Base-by-base conservation (phyloP, 768 basidiomycete species). In the Xerocomus spinulosus region DNA sequence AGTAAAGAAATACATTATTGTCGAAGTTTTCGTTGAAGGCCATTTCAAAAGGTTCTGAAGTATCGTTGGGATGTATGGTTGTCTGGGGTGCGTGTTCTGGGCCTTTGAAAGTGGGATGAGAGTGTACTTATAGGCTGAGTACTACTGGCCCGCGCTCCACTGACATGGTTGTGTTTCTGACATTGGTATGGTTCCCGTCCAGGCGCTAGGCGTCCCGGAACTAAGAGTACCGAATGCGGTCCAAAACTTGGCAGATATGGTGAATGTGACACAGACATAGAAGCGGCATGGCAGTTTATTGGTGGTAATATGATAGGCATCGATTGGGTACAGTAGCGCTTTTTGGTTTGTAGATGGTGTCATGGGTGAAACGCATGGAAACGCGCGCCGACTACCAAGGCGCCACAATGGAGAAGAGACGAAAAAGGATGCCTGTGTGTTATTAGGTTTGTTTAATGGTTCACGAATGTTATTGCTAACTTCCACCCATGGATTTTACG, bases 161-260 rank as follows among this genome's bases (percentile, higher is more conserved):
- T 20, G 42, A 44, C 45, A 14, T 26, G 1, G 4, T 13, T 20
- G 42, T 45, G 30, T 39, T 25, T 24, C 44, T 40, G 43, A 51
- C 38, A 42, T 52, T 57, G 60, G 60, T 33, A 51, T 41, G 41
- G 45, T 32, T 35, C 35, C 49, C 45, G 50, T n/a, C 58, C 49
- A 61, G 44, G 25, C 2, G 46, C 51, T 43, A 52, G 43, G 54
- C 28, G 8, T 49, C 25, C 43, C 57, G 55, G 13, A n/a, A 25
- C 10, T n/a, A 7, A 9, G n/a, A 8, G 13, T 18, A 18, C 36
- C 42, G 17, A 44, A 24, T 17, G 42, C 48, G 33, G 46, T 30
- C n/a, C 13, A 35, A 3, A 23, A 5, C 37, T 28, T 29, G 52
- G 57, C 37, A 4, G 29, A 34, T 20, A 26, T 26, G 29, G 25